These are phyloP conservation scores for Rhizophagus prolifer DNA, from an alignment of 192 early-diverging fungal genomes.

Conservation along the genomic window DNA sequence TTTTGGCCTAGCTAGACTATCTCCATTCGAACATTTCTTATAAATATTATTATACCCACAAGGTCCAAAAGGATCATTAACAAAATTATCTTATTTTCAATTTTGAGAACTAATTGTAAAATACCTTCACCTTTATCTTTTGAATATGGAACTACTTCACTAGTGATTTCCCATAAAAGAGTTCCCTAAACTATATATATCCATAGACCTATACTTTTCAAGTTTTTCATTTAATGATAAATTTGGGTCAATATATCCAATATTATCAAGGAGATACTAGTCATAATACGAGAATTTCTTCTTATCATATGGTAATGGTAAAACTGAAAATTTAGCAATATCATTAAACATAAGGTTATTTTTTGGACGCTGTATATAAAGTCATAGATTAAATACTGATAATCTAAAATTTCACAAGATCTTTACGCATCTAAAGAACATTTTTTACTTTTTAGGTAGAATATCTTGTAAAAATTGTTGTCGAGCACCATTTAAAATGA, in stretches of 20 bases:
- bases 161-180: background rate
- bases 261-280: background rate
- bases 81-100: background rate
- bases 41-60: background rate
- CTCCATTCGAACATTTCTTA: background rate
- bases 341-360: background rate
- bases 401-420: no score
- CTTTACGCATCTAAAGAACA: background rate
- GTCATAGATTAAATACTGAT: no score
- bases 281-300: background rate
- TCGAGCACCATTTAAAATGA: background rate
- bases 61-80: no score
- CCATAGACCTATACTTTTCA: background rate
- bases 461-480: background rate
- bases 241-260: background rate
- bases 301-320: background rate
- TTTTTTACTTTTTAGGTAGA: background rate
- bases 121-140: background rate
- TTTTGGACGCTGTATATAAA: background rate
- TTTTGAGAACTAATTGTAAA: background rate
- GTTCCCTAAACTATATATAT: slow-evolving; percentile 7
- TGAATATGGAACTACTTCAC: background rate
- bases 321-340: background rate
- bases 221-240: background rate
- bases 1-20: background rate